Evolutionary conservation across 2,329 filamentous ascomycete genomes (phyloP), one percentile per base, ranked within the genome.

Genomic region (Xylariaceae sp.): DNA sequence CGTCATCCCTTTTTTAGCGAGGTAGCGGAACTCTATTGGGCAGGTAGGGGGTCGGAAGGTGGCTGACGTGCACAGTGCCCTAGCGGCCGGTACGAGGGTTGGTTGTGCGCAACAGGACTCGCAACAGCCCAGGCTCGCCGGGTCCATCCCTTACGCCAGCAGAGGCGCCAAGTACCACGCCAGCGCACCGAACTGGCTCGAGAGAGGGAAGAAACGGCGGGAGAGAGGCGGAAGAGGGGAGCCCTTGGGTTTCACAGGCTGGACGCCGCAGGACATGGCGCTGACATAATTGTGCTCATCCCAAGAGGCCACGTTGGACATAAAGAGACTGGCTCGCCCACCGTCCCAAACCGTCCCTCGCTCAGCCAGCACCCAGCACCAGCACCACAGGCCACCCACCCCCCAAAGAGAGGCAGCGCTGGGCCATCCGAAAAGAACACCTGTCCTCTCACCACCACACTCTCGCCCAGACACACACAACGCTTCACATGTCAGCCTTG

Each of bases 301-400:
- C 39, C 5, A 48, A 53, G 50, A 50, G 58, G 58, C 53, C 58
- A 58, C 58, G 56, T 55, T 55, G 56, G 34, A 55, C 58, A 60
- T 60, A 60, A 60, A 60, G 58, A 46, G 48, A 33, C 47, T 33
- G 39, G 42, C 41, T 16, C 40, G 18, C 43, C 49, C 45, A n/a
- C 34, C 49, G 33, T 34, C 18, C 31, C 17, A 13, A 31, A 6
- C 5, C 42, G 9, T 2, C 46, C 14, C 19, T 13, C 41, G 19
- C 17, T 16, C 33, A 14, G 13, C 14, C 34, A 38, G 19, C 42
- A 6, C 16, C 33, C 34, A 19, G 9, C 39, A 19, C n/a, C 17
- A 39, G 38, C 31, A 42, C 22, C 22, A 28, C 22, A 28, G 22
- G 22, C 22, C 22, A 28, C 22, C 22, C 22, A 28, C 22, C 22